A percentile compares a stretch with the other conserved stretches of the same genome.
These are phyloP conservation scores for Fusarium lateritium DNA, from an alignment of 2,329 filamentous ascomycete species.

Conservation along the genomic window DNA sequence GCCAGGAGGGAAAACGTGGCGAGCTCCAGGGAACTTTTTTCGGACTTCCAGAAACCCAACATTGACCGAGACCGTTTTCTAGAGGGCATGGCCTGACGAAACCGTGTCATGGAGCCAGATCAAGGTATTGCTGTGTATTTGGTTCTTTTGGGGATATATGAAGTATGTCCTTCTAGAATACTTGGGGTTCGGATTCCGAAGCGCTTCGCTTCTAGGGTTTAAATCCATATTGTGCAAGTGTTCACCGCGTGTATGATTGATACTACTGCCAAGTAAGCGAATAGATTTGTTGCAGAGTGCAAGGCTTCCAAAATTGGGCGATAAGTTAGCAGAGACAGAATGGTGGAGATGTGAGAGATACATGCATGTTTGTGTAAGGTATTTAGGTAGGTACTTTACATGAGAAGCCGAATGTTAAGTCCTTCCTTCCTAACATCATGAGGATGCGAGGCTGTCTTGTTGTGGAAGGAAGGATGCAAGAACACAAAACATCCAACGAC, in stretches of 20 bases:
- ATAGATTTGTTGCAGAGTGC: background rate
- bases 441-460: too few species aligned
- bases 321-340: background rate
- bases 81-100: background rate
- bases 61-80: too few species aligned
- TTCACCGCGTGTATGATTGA: background rate
- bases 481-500: too few species aligned
- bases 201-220: too few species aligned
- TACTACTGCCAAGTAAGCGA: background rate
- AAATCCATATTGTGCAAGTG: background rate
- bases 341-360: too few species aligned
- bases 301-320: background rate
- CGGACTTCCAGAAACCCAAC: too few species aligned
- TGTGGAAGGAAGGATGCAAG: too few species aligned
- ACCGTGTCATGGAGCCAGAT: conserved; percentile 22
- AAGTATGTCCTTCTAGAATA: background rate
- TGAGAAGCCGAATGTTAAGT: too few species aligned
- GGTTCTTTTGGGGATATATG: background rate
- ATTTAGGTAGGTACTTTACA: too few species aligned
- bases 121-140: conserved; percentile 12
- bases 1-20: conserved; percentile 15
- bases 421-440: too few species aligned
- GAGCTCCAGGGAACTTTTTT: background rate
- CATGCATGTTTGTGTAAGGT: too few species aligned
- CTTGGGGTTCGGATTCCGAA: too few species aligned